Evolutionary conservation across 768 basidiomycete genomes (phyloP).

Genomic region (Fistulinella prunicolor): DNA sequence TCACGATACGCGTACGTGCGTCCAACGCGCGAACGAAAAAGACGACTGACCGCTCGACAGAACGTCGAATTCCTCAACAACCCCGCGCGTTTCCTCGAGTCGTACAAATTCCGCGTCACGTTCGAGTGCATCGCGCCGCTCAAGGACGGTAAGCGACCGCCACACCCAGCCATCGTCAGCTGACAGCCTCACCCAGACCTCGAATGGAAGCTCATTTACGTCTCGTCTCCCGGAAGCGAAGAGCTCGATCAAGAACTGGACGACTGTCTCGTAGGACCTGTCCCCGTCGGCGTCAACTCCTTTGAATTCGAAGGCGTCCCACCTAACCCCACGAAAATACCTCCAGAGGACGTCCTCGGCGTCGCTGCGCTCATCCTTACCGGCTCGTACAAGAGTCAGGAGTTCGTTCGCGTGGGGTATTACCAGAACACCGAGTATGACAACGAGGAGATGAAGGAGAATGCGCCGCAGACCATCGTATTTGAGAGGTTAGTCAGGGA

Average conservation of each 20-base stretch:
- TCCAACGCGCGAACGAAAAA: background rate
- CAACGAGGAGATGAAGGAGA: slow-evolving; percentile 85
- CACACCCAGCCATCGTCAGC: background rate
- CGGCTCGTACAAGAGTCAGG: slow-evolving; percentile 93
- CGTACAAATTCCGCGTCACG: slow-evolving; percentile 91
- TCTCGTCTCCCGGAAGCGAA: slow-evolving; percentile 88
- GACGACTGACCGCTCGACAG: slow-evolving; percentile 34
- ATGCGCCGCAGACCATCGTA: slow-evolving; percentile 61
- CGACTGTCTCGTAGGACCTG: slow-evolving; percentile 95
- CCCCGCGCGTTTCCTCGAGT: slow-evolving; percentile 86
- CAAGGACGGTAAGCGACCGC: slow-evolving; percentile 64
- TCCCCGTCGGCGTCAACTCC: slow-evolving; percentile 94
- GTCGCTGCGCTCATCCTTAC: slow-evolving; percentile 97
- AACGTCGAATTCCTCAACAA: slow-evolving; percentile 92
- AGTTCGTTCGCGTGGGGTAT: slow-evolving; percentile 99
- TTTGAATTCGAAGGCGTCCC: slow-evolving; percentile 93
- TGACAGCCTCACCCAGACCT: slow-evolving; percentile 57
- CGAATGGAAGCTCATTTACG: slow-evolving; percentile 97
- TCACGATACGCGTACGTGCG: slow-evolving; percentile 66
- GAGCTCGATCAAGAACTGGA: slow-evolving; percentile 96
- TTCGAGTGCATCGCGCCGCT: slow-evolving; percentile 95
- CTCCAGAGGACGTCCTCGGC: slow-evolving; percentile 86
- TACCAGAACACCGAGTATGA: slow-evolving; percentile 99
- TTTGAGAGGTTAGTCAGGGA: slow-evolving; percentile 84
- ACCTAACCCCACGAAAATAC: slow-evolving; percentile 82